phyloP scores from a whole-genome alignment of 176 grass and related monocot species.

The Oryza brachyantha region DNA sequence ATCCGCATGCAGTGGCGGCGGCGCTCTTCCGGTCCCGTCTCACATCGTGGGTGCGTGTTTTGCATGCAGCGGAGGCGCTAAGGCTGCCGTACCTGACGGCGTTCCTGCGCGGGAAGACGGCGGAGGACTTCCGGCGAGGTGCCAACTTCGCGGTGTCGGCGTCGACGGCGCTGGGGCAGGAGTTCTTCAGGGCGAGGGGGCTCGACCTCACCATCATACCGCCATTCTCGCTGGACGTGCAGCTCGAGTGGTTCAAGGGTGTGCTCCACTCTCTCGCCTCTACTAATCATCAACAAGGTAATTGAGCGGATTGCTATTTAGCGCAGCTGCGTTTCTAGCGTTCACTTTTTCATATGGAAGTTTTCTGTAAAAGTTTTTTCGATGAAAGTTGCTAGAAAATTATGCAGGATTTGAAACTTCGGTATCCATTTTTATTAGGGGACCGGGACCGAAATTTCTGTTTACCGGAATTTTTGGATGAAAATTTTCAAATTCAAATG shows the following conservation, averaged over 20 bases:
- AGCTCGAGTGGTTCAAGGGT: slow-evolving; percentile 51
- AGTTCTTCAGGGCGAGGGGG: slow-evolving; percentile 46
- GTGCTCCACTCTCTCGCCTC: slow-evolving; percentile 37
- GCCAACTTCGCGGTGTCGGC: slow-evolving; percentile 55
- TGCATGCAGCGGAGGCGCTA: slow-evolving; percentile 49
- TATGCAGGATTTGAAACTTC: too few species aligned
- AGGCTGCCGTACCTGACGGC: slow-evolving; percentile 30
- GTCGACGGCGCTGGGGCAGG: slow-evolving; percentile 42
- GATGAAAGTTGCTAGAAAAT: too few species aligned
- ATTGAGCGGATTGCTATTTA: too few species aligned
- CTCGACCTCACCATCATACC: slow-evolving; percentile 35
- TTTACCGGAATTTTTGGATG: too few species aligned
- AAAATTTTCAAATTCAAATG: too few species aligned
- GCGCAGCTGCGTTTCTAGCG: too few species aligned
- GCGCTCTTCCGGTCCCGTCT: too few species aligned
- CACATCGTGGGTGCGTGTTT: too few species aligned
- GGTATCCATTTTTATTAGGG: too few species aligned
- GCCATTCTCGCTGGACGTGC: slow-evolving; percentile 49
- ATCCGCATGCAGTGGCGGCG: slow-evolving; percentile 45
- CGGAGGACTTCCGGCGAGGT: slow-evolving; percentile 37
- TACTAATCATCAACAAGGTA: slow-evolving; percentile 19
- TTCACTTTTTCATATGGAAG: too few species aligned
- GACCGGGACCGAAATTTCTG: too few species aligned
- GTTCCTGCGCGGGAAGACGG: slow-evolving; percentile 43
- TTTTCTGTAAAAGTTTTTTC: too few species aligned